Base-by-base conservation (phyloP, 805 yeast species). In the Maudiozyma bulderi region DNA sequence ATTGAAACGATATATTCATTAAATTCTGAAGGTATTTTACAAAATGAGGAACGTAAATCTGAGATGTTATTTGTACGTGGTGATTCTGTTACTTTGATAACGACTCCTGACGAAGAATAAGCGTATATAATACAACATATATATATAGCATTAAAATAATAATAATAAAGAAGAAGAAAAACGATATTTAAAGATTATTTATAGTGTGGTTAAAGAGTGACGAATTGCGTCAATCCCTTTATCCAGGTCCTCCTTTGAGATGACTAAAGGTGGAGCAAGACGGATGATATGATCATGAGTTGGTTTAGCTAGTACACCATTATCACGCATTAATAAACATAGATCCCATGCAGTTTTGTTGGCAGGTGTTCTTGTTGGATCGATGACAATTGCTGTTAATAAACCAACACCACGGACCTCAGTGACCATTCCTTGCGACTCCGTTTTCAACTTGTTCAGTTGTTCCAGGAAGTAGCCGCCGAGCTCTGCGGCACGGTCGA, bases 31-130 rank as follows among this genome's bases (percentile, higher is more conserved):
- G 77, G 73, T 3, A 77, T 59, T 42, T 54, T 72, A 48, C 63
- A 70, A 63, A 66, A 77, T 8, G 65, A 59, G 15, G 73, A 73
- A 26, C 84, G 81, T 60, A 75, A 76, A 53, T 77, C 88, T 14
- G 96, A 87, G 49, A 86, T 93, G 89, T 81, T 93, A 41, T 91
- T 91, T 69, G 90, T 93, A 13, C 82, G 99, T 71, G 99, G 99
- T n/a, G 99, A 93, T 68, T 82, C 95, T 3, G 98, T 93, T 42
- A 87, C 95, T 46, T 75, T 90, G 57, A 82, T 93, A 47, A 81
- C 84, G 47, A 74, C 82, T 5, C 70, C 74, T 26, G 66, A 62
- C 10, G 64, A 56, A 15, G 42, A 28, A 29, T 28, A 39, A 20
- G 30, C 13, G 14, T n/a, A 9, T n/a, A 32, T 9, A 32, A 32